Evolutionary conservation across 129 eudicot species (phyloP), one percentile per base, ranked within the genome.

Genomic region (Heracleum sosnowskyi): DNA sequence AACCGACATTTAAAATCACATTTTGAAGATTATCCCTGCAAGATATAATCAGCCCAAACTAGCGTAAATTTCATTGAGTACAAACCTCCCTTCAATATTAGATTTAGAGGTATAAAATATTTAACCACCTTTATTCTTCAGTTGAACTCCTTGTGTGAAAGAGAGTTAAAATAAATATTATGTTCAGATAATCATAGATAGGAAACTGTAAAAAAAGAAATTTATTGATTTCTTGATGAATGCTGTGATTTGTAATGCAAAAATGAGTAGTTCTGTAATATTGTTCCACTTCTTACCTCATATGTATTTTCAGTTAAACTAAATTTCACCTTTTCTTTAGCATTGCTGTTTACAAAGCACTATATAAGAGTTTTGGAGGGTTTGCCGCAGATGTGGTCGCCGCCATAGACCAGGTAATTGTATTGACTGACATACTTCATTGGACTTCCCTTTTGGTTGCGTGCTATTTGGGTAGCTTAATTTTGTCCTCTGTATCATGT

Each of bases 331-430:
- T 60, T 60, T 60, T 10, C 33, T 60, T 11, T 26, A 96, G 99
- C 86, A 76, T 96, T 85, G 99, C 99, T 86, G 96, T 96, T 76
- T 96, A 96, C 83, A 96, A 92, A 83, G 97, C 97, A 11, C 76
- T 96, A 72, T 96, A 96, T 89, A 96, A 92, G 90, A 89, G 97
- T 85, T 96, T 96, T 37, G 99, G 99, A 76, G 99, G 99, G 69
- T 96, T 96, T 84, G 99, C 97, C 72, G 99, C 99, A 41, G 99
- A 96, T 85, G 97, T 96, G 51, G 99, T 96, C 69, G 99, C 99
- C 75, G 99, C 99, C 82, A 90, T 96, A 83, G 99, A 96, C 84
- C 99, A 96, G 97, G 99, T 96, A 96, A 39, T 40, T 4, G 4
- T 74, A 12, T n/a, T 9, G 1, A 6, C 16, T 60, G 64, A 28